Evolutionary conservation across 805 yeast species (phyloP).

Genomic region (Starmera caribaea): DNA sequence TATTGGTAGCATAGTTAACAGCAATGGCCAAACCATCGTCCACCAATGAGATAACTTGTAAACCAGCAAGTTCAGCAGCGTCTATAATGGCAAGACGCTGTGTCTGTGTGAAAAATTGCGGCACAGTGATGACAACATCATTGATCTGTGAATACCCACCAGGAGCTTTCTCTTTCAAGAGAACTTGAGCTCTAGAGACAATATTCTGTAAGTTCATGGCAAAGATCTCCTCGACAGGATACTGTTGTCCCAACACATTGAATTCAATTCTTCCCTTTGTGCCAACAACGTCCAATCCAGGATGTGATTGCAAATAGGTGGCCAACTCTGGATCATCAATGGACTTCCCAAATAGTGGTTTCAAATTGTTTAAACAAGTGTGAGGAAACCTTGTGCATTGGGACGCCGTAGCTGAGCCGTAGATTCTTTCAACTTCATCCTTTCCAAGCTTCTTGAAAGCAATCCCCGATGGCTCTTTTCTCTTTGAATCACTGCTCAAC

Average conservation of each 20-base stretch:
- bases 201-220: constrained; percentile 77
- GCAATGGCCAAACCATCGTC: constrained; percentile 94
- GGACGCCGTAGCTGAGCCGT: constrained; percentile 68
- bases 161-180: constrained; percentile 45
- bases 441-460: constrained; percentile 41
- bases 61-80: constrained; percentile 61
- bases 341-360: constrained; percentile 60
- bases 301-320: constrained; percentile 43
- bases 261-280: constrained; percentile 40
- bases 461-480: constrained; percentile 80
- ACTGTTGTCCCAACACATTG: constrained; percentile 35
- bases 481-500: constrained; percentile 80
- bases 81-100: constrained; percentile 68
- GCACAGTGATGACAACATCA: constrained; percentile 70
- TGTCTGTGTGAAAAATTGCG: constrained; percentile 54
- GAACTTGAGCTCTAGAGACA: constrained; percentile 49
- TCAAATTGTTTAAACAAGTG: constrained; percentile 55
- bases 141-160: constrained; percentile 40
- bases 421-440: constrained; percentile 55
- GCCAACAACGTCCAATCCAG: constrained; percentile 43
- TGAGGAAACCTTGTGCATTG: constrained; percentile 68
- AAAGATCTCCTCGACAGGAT: constrained; percentile 64
- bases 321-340: constrained; percentile 35
- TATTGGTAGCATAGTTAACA: constrained; percentile 60
- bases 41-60: constrained; percentile 56